Evolutionary conservation across 192 early-diverging fungal genomes (phyloP), one percentile per base, ranked within the genome.

Genomic region (Jimgerdemannia lactiflua): DNA sequence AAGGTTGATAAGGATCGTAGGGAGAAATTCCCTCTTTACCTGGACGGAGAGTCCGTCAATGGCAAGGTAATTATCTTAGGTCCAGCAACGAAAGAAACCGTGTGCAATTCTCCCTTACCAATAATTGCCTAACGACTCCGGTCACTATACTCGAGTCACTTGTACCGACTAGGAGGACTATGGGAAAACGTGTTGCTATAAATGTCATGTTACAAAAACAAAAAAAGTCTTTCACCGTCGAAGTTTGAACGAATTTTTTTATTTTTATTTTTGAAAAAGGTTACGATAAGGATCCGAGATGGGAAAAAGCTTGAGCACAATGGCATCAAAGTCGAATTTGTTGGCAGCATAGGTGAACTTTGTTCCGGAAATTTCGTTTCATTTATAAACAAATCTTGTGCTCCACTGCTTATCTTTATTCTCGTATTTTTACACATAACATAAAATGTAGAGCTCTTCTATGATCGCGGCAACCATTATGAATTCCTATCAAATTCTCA

Each of bases 311-410:
- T 99, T 67, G 97, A 99, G 80, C 98, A 99, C 87, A 93, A 96
- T 71, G 98, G 98, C 39, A 98, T 99, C 74, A 99, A 98, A 78
- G 93, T 98, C 59, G 96, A 99, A 82, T 99, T 99, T 84, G 90
- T 99, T n/a, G 98, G 98, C 42, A 91, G 95, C 79, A 99, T 96
- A 78, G 93, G 94, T 96, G 90, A 76, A 70, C 39, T 54, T 43
- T 17, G 70, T 3, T 19, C 8, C 6, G 19, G 2, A 14, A 59
- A 10, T 14, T 6, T 2, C 2, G 14, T 59, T 59, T 14, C 6
- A 2, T 59, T 6, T 10, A 59, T 59, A 43, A 42, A 75, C n/a
- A 69, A 74, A 78, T 78, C n/a, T 19, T 4, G 44, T 43, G 70
- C 49, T 59, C 64, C 73, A 18, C 20, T 59, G 64, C 14, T 19